phyloP scores from a whole-genome alignment of 345 rosid genomes.

The Aurinia saxatilis region DNA sequence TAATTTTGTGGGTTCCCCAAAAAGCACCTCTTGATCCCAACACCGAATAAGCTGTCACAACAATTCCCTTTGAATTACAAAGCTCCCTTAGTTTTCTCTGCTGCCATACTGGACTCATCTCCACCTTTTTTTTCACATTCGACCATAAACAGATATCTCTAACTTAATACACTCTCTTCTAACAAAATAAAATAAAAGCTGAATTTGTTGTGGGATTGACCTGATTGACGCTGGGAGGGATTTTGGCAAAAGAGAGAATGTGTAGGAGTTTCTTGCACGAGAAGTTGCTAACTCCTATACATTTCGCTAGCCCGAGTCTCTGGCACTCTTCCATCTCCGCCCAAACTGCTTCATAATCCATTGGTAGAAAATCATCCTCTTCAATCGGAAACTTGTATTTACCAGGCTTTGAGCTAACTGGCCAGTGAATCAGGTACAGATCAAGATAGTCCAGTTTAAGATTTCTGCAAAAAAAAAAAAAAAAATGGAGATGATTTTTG shows the following conservation, averaged over 20 bases:
- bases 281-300: slow-evolving; percentile 83
- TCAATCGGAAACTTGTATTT: slow-evolving; percentile 56
- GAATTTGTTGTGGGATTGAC: slow-evolving; percentile 25
- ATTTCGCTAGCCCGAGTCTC: slow-evolving; percentile 54
- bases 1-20: slow-evolving; percentile 61
- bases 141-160: neutral
- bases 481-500: too few species aligned
- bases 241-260: slow-evolving; percentile 52
- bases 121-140: slow-evolving; percentile 46
- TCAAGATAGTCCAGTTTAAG: slow-evolving; percentile 65
- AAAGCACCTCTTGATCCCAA: slow-evolving; percentile 55
- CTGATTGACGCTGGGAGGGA: slow-evolving; percentile 74
- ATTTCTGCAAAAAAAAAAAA: slow-evolving; percentile 47
- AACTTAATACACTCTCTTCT: neutral
- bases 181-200: neutral
- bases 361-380: slow-evolving; percentile 49
- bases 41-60: slow-evolving; percentile 54
- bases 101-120: slow-evolving; percentile 81
- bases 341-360: slow-evolving; percentile 68
- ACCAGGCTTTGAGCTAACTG: slow-evolving; percentile 64
- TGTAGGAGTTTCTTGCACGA: slow-evolving; percentile 59
- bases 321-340: slow-evolving; percentile 72
- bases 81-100: slow-evolving; percentile 58
- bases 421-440: slow-evolving; percentile 81
- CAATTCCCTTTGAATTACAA: slow-evolving; percentile 45